Conservation (phyloP, 257 asterid genomes). For the Buddleja alternifolia region DNA sequence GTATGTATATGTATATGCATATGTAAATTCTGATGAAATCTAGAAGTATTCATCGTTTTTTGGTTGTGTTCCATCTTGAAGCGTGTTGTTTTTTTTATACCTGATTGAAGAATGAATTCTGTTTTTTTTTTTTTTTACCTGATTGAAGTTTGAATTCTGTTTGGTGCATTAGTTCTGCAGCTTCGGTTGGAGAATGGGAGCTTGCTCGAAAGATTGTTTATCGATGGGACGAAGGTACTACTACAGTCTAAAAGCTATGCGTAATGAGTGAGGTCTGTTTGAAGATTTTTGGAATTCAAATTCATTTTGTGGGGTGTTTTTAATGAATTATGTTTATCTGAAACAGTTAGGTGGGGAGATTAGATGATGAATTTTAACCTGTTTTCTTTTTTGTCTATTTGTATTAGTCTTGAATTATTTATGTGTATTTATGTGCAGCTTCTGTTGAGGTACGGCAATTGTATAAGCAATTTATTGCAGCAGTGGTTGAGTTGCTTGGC, state of each 20-base stretch:
- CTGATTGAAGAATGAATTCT: slow-evolving; percentile 8
- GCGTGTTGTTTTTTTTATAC: not conserved
- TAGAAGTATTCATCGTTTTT: not conserved
- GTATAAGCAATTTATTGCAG: slow-evolving; percentile 72
- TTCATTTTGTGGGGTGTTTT: not conserved
- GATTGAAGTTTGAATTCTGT: slow-evolving; percentile 16
- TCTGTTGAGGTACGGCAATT: slow-evolving; percentile 70
- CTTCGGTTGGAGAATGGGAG: slow-evolving; percentile 63
- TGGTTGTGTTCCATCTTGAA: too few relatives aligned
- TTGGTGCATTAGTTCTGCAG: slow-evolving; percentile 50
- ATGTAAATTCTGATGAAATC: not conserved
- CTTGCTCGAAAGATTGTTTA: slow-evolving; percentile 73
- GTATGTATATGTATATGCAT: slow-evolving; percentile 29
- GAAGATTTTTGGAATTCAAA: not conserved
- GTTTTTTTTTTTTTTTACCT: not conserved
- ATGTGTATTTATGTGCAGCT: slow-evolving; percentile 52
- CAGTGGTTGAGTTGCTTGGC: slow-evolving; percentile 79
- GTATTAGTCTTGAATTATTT: not conserved
- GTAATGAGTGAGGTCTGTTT: not conserved
- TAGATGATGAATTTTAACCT: slow-evolving; percentile 7
- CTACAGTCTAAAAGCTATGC: slow-evolving; percentile 3
- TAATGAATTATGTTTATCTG: not conserved
- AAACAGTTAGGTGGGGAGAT: slow-evolving; percentile 10
- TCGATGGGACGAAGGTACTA: slow-evolving; percentile 85
- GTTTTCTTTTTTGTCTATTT: slow-evolving; percentile 1